Conservation (phyloP, 129 eudicot species). For the Saposhnikovia divaricata region DNA sequence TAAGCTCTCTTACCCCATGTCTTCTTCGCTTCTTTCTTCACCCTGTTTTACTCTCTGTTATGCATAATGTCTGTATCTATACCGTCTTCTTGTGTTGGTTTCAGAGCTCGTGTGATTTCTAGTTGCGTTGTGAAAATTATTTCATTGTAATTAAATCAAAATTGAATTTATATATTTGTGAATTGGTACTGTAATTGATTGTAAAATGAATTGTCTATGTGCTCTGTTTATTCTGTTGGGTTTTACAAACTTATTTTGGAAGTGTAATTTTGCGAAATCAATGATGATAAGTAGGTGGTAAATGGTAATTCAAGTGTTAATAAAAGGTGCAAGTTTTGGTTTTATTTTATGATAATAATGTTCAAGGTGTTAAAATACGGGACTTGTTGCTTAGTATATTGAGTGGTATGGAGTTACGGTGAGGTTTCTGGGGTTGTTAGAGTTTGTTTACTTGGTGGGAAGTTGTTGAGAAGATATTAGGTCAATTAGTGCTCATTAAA, state of each 20-base stretch:
- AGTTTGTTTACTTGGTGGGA: neutral
- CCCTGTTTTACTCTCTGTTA: neutral
- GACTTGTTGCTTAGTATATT: neutral
- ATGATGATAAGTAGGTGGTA: neutral
- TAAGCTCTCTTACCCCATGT: neutral
- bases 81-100: neutral
- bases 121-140: neutral
- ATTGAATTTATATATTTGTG: too few relatives aligned
- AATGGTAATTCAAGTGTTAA: neutral
- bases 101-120: neutral
- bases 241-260: neutral
- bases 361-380: neutral
- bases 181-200: too few relatives aligned
- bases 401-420: neutral
- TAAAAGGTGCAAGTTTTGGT: neutral
- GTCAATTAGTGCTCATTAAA: neutral
- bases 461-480: neutral
- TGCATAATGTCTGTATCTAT: neutral
- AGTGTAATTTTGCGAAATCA: neutral
- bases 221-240: neutral
- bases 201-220: neutral
- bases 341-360: neutral
- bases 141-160: too few relatives aligned
- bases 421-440: neutral
- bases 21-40: neutral